Percentiles rank a stretch among this genome's conserved stretches.
Conservation (phyloP, 106 monocot genomes). For the Dendrobium huoshanense region DNA sequence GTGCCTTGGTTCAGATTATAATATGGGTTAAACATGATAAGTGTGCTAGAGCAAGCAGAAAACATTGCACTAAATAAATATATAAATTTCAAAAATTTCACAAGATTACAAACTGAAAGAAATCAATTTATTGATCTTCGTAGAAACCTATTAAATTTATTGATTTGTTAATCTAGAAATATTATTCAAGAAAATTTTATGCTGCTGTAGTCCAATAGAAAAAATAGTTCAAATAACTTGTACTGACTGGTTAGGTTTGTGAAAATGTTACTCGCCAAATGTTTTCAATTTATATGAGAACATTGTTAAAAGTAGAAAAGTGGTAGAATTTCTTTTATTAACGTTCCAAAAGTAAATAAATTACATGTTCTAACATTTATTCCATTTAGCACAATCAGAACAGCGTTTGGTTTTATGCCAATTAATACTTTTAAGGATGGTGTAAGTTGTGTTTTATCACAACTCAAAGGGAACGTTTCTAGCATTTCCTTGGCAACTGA, state of each 20-base stretch:
- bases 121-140: not conserved
- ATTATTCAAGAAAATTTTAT: not conserved
- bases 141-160: not conserved
- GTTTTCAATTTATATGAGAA: not conserved
- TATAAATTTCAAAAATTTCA: not conserved
- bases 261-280: not conserved
- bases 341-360: not conserved
- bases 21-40: conserved; percentile 5
- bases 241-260: not conserved
- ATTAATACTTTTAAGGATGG: no score
- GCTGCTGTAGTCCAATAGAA: not conserved
- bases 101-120: not conserved
- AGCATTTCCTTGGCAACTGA: no score
- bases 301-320: not conserved
- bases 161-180: not conserved
- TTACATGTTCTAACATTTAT: not conserved
- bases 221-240: not conserved
- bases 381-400: no score
- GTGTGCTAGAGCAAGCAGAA: not conserved
- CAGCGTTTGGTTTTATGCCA: no score
- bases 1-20: conserved; percentile 35
- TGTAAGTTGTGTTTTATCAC: no score
- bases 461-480: no score
- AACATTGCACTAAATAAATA: not conserved
- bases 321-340: not conserved